Evolutionary conservation across 257 asterid genomes (phyloP).

Genomic region (Voacanga thouarsii): DNA sequence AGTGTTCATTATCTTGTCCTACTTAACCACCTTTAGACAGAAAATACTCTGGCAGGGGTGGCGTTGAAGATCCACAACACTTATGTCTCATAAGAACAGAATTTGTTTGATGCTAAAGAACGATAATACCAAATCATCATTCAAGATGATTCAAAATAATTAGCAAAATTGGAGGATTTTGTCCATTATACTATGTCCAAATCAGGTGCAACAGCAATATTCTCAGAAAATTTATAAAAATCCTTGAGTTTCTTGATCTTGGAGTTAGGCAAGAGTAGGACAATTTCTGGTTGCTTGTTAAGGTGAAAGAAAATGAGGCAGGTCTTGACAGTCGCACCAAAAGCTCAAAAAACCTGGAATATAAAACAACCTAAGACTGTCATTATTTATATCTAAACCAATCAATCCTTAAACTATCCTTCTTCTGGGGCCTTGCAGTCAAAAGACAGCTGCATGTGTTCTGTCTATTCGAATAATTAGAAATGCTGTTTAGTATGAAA

Average conservation of each 20-base stretch:
- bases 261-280: background rate
- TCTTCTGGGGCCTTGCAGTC: constrained; percentile 18
- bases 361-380: constrained; percentile 20
- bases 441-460: constrained; percentile 42
- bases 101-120: background rate
- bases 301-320: constrained; percentile 32
- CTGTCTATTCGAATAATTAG: constrained; percentile 16
- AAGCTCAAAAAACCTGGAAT: constrained; percentile 14
- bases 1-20: background rate
- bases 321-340: constrained; percentile 28
- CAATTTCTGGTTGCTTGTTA: constrained; percentile 24
- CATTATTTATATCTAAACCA: constrained; percentile 24
- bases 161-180: background rate
- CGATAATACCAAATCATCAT: background rate
- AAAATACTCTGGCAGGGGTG: background rate
- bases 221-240: constrained; percentile 31
- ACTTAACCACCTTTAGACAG: background rate
- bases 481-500: background rate
- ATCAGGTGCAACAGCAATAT: constrained; percentile 42
- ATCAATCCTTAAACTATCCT: constrained; percentile 22
- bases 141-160: background rate
- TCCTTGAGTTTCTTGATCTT: background rate
- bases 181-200: constrained; percentile 25
- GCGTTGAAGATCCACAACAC: background rate
- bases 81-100: too few relatives aligned